Percentiles rank a stretch among this genome's conserved stretches.
phyloP scores from a whole-genome alignment of 208 protist genomes.

The Phytomonas francai region DNA sequence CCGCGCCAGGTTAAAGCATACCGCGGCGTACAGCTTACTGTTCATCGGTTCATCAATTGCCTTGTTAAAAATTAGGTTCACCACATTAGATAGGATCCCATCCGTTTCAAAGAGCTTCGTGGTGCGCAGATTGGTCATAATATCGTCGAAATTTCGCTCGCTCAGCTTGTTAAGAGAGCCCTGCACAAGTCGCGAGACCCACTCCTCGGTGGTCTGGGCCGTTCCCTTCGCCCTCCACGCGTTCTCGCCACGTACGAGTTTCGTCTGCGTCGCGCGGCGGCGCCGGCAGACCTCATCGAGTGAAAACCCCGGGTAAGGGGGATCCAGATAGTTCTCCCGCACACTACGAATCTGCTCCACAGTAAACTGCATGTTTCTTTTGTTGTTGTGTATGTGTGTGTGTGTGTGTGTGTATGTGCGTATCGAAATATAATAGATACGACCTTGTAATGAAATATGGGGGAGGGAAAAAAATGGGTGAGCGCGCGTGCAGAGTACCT shows the following conservation, averaged over 20 bases:
- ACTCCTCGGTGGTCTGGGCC: slow-evolving; percentile 71
- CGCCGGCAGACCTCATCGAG: slow-evolving; percentile 77
- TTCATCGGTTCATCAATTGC: slow-evolving; percentile 82
- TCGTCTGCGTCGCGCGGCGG: slow-evolving; percentile 41
- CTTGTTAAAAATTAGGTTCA: slow-evolving; percentile 75
- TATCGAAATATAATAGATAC: not conserved
- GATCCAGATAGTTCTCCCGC: slow-evolving; percentile 57
- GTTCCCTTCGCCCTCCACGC: slow-evolving; percentile 67
- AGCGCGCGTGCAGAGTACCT: slow-evolving; percentile 8
- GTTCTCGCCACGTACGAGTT: slow-evolving; percentile 74
- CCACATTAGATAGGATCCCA: slow-evolving; percentile 49
- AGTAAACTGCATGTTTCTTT: slow-evolving; percentile 54
- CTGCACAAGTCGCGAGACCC: slow-evolving; percentile 68
- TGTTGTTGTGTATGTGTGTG: slow-evolving; percentile 2
- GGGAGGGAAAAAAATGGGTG: not conserved
- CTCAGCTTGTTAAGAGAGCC: slow-evolving; percentile 83
- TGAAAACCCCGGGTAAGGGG: slow-evolving; percentile 80
- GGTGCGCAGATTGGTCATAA: slow-evolving; percentile 53
- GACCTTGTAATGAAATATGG: not conserved
- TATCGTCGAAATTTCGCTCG: slow-evolving; percentile 53
- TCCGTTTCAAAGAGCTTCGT: slow-evolving; percentile 53
- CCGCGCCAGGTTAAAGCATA: slow-evolving; percentile 70
- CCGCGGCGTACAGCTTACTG: slow-evolving; percentile 65
- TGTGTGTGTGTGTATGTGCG: slow-evolving; percentile 8
- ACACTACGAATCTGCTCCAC: slow-evolving; percentile 78